phyloP scores from a whole-genome alignment of 1,284 basidiomycete species.

The Trametes versicolor region DNA sequence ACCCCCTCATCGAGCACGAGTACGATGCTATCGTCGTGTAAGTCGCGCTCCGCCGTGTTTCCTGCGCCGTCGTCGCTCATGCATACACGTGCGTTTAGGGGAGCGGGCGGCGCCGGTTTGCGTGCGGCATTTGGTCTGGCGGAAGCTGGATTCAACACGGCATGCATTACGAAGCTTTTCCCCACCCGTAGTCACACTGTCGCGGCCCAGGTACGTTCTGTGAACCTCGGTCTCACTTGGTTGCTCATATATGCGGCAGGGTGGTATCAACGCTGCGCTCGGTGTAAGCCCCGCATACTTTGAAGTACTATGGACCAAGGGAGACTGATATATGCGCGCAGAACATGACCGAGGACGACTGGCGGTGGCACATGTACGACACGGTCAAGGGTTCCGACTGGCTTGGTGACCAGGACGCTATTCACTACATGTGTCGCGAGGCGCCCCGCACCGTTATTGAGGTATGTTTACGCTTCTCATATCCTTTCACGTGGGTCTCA shows the following conservation, averaged over 20 bases:
- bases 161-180: conserved; percentile 99
- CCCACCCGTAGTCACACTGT: conserved; percentile 99
- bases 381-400: conserved; percentile 99
- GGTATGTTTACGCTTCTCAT: conserved; percentile 54
- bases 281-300: conserved; percentile 67
- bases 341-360: conserved; percentile 99
- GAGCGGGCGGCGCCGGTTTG: conserved; percentile 98
- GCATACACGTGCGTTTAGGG: conserved; percentile 57
- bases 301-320: background rate
- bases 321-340: conserved; percentile 44
- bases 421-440: conserved; percentile 99
- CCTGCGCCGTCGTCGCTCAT: conserved; percentile 21
- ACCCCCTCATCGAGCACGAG: conserved; percentile 97
- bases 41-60: conserved; percentile 47
- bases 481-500: background rate
- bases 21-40: conserved; percentile 98
- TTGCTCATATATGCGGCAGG: conserved; percentile 57
- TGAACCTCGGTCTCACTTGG: background rate
- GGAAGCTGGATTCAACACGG: conserved; percentile 98
- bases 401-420: conserved; percentile 99
- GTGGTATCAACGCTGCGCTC: conserved; percentile 98
- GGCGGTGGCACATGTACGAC: conserved; percentile 99
- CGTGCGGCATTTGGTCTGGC: conserved; percentile 99
- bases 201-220: conserved; percentile 86
- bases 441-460: conserved; percentile 95